These are phyloP conservation scores for Garcia nutans DNA, from an alignment of 345 rosid genomes.

Conservation along the genomic window DNA sequence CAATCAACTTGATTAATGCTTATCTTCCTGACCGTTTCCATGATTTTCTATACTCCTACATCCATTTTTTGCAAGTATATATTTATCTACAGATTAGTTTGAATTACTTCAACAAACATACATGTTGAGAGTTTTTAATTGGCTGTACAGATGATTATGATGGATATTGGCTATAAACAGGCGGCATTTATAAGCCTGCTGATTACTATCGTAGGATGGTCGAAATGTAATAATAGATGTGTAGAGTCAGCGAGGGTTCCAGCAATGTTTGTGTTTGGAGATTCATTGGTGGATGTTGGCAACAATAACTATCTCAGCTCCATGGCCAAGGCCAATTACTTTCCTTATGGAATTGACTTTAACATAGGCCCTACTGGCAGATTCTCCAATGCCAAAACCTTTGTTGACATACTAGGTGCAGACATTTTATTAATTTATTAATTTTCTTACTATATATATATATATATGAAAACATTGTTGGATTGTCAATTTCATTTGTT, in stretches of 20 bases:
- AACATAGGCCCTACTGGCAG: constrained; percentile 26
- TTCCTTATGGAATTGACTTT: constrained; percentile 30
- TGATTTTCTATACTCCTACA: too few species aligned
- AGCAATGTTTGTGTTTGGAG: constrained; percentile 30
- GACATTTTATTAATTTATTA: too few species aligned
- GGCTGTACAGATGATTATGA: not conserved
- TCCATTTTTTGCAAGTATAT: not conserved
- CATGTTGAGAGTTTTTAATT: too few species aligned
- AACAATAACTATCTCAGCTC: constrained; percentile 32
- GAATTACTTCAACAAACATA: not conserved
- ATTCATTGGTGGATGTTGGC: constrained; percentile 32
- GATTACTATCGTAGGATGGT: constrained; percentile 25
- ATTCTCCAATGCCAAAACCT: constrained; percentile 32
- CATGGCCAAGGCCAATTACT: constrained; percentile 27
- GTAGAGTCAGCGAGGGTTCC: constrained; percentile 29
- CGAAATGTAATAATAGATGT: constrained; percentile 13
- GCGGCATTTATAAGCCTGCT: constrained; percentile 17
- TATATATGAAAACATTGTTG: not conserved
- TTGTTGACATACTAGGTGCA: constrained; percentile 30
- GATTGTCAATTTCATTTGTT: too few species aligned
- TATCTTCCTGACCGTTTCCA: not conserved
- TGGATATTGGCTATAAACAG: not conserved
- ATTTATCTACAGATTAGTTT: not conserved
- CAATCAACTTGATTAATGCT: too few species aligned
- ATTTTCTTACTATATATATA: not conserved